Evolutionary conservation across 129 eudicot species (phyloP), one percentile per base, ranked within the genome.

Genomic region (Arctium lappa): DNA sequence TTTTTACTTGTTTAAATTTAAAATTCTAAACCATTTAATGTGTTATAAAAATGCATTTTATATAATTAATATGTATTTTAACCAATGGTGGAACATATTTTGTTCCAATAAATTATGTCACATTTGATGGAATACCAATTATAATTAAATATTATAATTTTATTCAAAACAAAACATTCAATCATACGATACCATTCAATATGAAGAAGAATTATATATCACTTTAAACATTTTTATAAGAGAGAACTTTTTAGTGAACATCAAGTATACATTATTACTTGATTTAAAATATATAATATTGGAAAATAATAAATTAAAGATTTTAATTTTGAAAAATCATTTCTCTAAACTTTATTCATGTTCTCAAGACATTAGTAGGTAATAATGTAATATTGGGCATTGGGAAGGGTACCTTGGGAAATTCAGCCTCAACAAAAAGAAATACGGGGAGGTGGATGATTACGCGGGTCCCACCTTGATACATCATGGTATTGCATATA

Each of bases 361-460:
- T 40, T 40, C 8, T 10, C 46, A 31, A 2, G 29, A 5, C 44
- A 33, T 5, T 71, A 7, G 42, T 71, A 72, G 22, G 77, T 80
- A 80, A 72, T 72, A 32, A 72, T 13, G 77, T 80, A 80, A 72
- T 72, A 32, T 56, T 13, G 12, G 42, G 62, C 40, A 22, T 68
- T 68, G 63, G 15, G 1, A 79, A 66, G 82, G 82, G 75, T 16
- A 79, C n/a, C 68, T 68, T 40, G 31, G 65, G 82, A 38, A 79
- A 77, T 30, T 42, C 7, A 15, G 42, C 4, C 32, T 50, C 56
- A 44, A 50, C 2, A 36, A 36, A 33, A 70, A 53, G 72, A 80
- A 32, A 80, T 72, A 80, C 73, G 79, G 72, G 69, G 63, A 22
- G 84, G 79, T 73, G 79, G 50, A 81, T 73, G 53, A 37, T 73